Evolutionary conservation across 352 stramenopile genomes (phyloP), one percentile per base, ranked within the genome.

Genomic region (Globisporangium emineosum): DNA sequence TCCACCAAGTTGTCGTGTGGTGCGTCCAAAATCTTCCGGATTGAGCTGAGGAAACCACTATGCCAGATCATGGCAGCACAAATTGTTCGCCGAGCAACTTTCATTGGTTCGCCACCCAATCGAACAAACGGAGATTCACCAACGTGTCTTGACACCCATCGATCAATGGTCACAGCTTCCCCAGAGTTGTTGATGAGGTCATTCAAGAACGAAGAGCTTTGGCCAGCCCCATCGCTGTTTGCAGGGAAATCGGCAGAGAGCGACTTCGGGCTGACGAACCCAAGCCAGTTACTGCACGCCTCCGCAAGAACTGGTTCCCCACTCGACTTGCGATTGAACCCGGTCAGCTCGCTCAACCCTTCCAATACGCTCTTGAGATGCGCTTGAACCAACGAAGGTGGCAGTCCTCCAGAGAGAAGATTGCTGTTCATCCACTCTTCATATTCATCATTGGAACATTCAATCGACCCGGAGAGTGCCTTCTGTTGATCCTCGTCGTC

Each of bases 11-110:
- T 81, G n/a, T 67, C 62, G 29, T 60, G 68, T 19, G 53, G 56
- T 8, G 60, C 43, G 1, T 85, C 75, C 30, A 86, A 51, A 55
- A 89, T 75, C 33, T 84, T 83, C 32, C 79, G 81, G 45, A 93
- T 81, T 45, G 68, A 78, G 29, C 50, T 72, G 52, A 90, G 66
- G 55, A 89, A 91, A 13, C 88, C 88, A 23, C 75, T 94, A 70
- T 97, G 89, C 87, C 88, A 95, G 53, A 97, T 83, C 87, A 97
- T 96, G 2, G 87, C 83, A 50, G 88, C 89, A 60, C 85, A 93
- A 53, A 95, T 82, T 0, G 84, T 93, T 57, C 88, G 74, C 33
- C 88, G 81, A 49, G 89, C 89, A n/a, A 88, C 75, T 55, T 95
- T 95, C 87, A 97, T 96, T 8, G 88, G 75, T 53, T 93, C 83